Base-by-base conservation (phyloP, 2,329 filamentous ascomycete species). In the Calonectria naviculata region DNA sequence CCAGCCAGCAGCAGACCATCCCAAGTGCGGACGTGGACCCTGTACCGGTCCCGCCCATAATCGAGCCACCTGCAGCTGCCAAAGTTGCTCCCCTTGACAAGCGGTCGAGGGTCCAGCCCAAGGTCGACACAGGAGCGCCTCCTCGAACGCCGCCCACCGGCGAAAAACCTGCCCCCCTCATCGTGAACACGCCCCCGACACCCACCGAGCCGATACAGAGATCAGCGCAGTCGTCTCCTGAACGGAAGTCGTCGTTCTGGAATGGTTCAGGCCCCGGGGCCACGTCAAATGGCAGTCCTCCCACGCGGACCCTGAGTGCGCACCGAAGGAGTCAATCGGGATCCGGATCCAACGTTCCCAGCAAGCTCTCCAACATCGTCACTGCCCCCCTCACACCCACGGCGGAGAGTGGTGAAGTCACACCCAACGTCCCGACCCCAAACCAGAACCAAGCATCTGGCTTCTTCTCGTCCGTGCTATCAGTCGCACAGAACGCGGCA, bases 391-490 rank as follows among this genome's bases (percentile, higher is more conserved):
- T 97, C 64, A 94, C 95, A 4, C 94, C 95, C 9, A 93, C 92
- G 0, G 87, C 90, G 42, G 95, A 98, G 81, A 87, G 84, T 82
- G 92, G 92, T 77, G 78, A 82, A 67, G 80, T 85, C n/a, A 91
- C 90, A 71, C 78, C 80, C 79, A 90, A 89, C 36, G 88, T 89
- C 9, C 80, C 85, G 26, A 90, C 89, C 73, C 76, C 78, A 78
- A 90, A 89, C 34, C 88, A 90, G 28, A 75, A 75, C n/a, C 28
- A 73, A 28, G 47, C 73, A 66, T 86, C 89, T 42, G 92, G 95
- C 1, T 98, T 99, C 85, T 98, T 99, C 84, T 97, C 95, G 5
- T 95, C 94, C 29, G 94, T 99, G 80, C 91, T 99, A 74, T 96
- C 95, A 46, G 96, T 93, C 54, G 97, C 97, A 21, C 96, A 98